Percentiles rank a stretch among this genome's conserved stretches.
Conservation (phyloP, 2,329 filamentous ascomycete genomes). For the Metarhizium anisopliae region DNA sequence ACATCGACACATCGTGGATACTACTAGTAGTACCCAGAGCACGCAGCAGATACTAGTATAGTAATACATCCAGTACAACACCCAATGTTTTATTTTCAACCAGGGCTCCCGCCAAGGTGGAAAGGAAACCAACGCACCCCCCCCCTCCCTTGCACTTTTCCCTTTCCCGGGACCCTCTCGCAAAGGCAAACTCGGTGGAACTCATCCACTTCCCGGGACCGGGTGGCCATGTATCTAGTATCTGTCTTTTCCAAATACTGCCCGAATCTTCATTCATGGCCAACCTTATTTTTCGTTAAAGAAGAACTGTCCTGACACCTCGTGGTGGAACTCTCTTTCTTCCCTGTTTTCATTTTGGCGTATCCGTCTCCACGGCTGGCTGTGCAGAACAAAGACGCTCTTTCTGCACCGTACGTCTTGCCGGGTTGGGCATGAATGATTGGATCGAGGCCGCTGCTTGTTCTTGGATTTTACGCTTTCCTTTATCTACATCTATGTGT, state of each 20-base stretch:
- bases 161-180: too few species aligned
- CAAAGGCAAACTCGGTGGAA: neutral
- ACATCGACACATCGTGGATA: neutral
- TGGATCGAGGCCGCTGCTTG: neutral
- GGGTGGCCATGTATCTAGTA: neutral
- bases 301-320: neutral
- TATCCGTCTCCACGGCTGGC: constrained; percentile 2
- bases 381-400: neutral
- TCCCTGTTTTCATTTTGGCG: neutral
- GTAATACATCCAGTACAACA: neutral
- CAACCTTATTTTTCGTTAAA: neutral
- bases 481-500: neutral
- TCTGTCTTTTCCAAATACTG: neutral
- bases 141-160: neutral
- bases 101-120: neutral
- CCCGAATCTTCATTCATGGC: neutral
- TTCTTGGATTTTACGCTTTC: neutral
- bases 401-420: neutral
- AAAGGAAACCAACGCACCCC: neutral
- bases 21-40: neutral
- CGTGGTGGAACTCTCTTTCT: neutral
- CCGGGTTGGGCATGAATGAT: constrained; percentile 1
- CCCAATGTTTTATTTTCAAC: neutral
- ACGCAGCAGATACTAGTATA: neutral
- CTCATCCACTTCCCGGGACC: too few species aligned